Evolutionary conservation across 768 basidiomycete genomes (phyloP), one percentile per base, ranked within the genome.

Genomic region (Panaeolus papilionaceus): DNA sequence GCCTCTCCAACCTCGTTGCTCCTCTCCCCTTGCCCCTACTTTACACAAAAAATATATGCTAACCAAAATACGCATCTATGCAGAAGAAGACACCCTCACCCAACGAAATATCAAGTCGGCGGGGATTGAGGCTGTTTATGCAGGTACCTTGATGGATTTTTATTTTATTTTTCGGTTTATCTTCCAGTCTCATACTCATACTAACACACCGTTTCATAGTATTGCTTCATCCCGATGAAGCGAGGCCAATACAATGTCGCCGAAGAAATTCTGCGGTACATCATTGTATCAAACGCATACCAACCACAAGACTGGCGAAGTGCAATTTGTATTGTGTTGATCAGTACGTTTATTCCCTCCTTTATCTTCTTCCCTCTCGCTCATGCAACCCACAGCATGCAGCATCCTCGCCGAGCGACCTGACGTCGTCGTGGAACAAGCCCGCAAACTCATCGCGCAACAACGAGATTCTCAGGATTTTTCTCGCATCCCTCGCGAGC

Each of bases 391-490:
- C 45, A 4, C 73, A 97, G 96, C 95, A 1, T 94, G 92, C 73
- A 90, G 90, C 7, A 86, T 93, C 44, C 76, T 83, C 1, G 86
- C 83, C 5, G 81, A 86, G 62, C 84, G 87, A 11, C 86, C 86
- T 72, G 72, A 80, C 23, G 79, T 84, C 10, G 86, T 92, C 16
- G 86, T 94, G 16, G 91, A 94, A 68, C 91, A 94, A 73, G 86
- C 86, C 38, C 88, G 95, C 28, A 92, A 92, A 69, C 79, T 98
- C 38, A 88, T 93, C 66, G 89, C 86, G 38, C 82, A 91, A 95
- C 73, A 92, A 95, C 64, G 94, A 96, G 49, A 91, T 95, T 0
- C 79, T 92, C 12, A 89, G 94, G 6, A 84, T 98, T 61, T 84
- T 97, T 23, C 75, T 91, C 3, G 91, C 92, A 0, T 86, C 87